Evolutionary conservation across 768 basidiomycete genomes (phyloP).

Genomic region (Suillus subalutaceus): DNA sequence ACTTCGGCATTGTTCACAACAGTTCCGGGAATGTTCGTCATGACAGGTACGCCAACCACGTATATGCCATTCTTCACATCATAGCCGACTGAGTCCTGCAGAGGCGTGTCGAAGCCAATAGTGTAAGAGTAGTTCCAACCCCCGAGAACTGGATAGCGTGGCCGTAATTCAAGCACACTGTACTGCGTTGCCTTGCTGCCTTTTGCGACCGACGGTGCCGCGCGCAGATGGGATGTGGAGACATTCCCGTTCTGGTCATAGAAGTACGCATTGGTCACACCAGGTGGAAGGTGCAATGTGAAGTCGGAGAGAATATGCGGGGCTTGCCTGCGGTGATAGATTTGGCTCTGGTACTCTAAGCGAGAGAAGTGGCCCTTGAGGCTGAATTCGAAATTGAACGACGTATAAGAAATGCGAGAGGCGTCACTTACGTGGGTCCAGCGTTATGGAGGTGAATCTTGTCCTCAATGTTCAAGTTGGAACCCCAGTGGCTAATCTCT

Average conservation of each 20-base stretch:
- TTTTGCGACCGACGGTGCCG: constrained; percentile 64
- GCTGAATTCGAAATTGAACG: constrained; percentile 43
- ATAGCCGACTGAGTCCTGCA: constrained; percentile 71
- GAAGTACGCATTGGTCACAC: constrained; percentile 82
- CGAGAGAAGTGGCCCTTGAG: constrained; percentile 97
- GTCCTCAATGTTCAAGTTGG: constrained; percentile 92
- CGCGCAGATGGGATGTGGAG: constrained; percentile 86
- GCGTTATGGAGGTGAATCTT: constrained; percentile 84
- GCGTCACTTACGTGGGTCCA: constrained; percentile 76
- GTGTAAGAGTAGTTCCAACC: constrained; percentile 98
- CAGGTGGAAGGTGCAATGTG: constrained; percentile 80
- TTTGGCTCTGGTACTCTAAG: constrained; percentile 79
- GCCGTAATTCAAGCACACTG: constrained; percentile 80
- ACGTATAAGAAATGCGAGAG: neutral
- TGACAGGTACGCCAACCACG: constrained; percentile 80
- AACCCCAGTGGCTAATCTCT: constrained; percentile 98
- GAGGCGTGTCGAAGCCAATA: constrained; percentile 90
- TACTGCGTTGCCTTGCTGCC: constrained; percentile 52
- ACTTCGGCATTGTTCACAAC: constrained; percentile 82
- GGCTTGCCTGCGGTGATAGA: constrained; percentile 65
- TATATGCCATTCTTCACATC: constrained; percentile 66
- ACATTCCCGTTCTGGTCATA: constrained; percentile 96
- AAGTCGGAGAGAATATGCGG: constrained; percentile 75
- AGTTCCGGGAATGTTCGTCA: constrained; percentile 79
- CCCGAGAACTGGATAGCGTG: constrained; percentile 91